Base-by-base conservation (phyloP, 495 filamentous ascomycete genomes). In the Daldinia concentrica region DNA sequence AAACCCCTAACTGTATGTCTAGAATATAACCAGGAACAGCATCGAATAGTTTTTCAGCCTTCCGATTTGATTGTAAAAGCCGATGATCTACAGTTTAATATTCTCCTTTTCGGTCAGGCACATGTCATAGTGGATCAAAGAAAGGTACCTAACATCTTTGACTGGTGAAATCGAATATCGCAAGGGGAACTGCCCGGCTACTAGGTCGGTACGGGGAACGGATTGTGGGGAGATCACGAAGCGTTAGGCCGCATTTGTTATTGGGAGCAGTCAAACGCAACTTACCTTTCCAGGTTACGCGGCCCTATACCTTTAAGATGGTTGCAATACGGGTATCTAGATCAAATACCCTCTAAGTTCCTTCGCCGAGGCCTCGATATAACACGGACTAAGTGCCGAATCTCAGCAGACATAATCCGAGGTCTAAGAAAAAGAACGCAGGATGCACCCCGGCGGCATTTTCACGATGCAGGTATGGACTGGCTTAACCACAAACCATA, bases 331-430 rank as follows among this genome's bases (percentile, higher is more conserved):
- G 34, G 17, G 24, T 26, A 14, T 30, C 50, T 57, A 50, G 22
- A 6, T n/a, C 15, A 15, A 8, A 58, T 52, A n/a, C 26, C 30
- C 45, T 29, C 11, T 24, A 51, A 51, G 6, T 37, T 43, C 39
- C 27, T 15, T n/a, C 26, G 26, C 26, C 17, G 37, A 15, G 36
- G 24, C 14, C 15, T 67, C 52, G 30, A 39, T 41, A 41, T 57
- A 17, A 17, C 58, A 58, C 34, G 24, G 62, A 45, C 29, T 17
- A 2, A 54, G 64, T 39, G 43, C 50, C 63, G 43, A 59, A 52
- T 64, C 58, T 67, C 59, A 55, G 45, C 34, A 63, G 51, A 52
- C 59, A 26, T 67, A 55, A 55, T 59, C 64, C 52, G 60, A 41
- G 50, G 27, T 51, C 15, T 15, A 61, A 56, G 56, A 17, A n/a